Evolutionary conservation across 2,329 filamentous ascomycete genomes (phyloP), one percentile per base, ranked within the genome.

Genomic region (Colletotrichum liriopes): DNA sequence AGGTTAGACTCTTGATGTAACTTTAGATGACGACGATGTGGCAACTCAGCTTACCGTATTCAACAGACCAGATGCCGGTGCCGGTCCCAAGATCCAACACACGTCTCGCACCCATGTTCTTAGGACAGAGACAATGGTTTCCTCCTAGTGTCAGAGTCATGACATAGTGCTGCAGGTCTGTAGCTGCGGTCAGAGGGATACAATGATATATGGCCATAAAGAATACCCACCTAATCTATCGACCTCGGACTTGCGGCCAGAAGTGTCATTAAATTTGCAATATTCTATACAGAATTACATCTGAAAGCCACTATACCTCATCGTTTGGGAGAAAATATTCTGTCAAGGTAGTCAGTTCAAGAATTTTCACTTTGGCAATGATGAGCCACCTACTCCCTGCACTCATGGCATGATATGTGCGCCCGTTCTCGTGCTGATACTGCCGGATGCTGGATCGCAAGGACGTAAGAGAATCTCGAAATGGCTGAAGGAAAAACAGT

Each of bases 61-160:
- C 85, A 8, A 87, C 82, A 3, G 81, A 80, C 82, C 83, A 84
- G 9, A 80, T 76, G 18, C 85, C 85, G 9, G 85, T 87, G 0
- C 86, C 86, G 2, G 84, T 86, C n/a, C 85, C 85, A 43, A 86
- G 75, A 76, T 88, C 86, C 2, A 87, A 78, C 11, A 83, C 77
- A 5, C 77, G 78, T 9, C 70, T 59, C 11, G 79, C 58, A 5
- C 72, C 60, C 2, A 43, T 59, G 41, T 63, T 41, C 63, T 73
- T 56, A 32, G 73, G 76, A 16, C 77, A 69, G 9, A 70, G 72
- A 11, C 69, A 62, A 0, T 81, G 82, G 7, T 74, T 75, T 0
- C 77, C 51, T 41, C 72, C 78, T 0, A 81, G 75, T 0, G 80
- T 82, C 8, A 83, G 72, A 0, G 70, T 58, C 47, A 79, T 81